These are phyloP conservation scores for Rhodotorula sp. DNA, from an alignment of 1,284 basidiomycete species.

Conservation along the genomic window DNA sequence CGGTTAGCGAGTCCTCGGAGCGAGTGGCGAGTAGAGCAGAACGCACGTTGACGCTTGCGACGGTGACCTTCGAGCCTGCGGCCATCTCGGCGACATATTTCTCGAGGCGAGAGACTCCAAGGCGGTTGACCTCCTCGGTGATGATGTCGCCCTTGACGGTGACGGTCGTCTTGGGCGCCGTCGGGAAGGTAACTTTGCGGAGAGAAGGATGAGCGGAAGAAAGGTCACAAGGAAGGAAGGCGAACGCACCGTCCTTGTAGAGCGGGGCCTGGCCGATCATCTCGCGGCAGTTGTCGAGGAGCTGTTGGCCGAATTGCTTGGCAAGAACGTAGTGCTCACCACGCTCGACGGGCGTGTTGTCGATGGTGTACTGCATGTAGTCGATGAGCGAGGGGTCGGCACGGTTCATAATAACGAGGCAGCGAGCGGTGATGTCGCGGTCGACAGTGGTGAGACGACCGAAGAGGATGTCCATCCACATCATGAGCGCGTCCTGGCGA, in stretches of 20 bases:
- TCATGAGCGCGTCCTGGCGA: slow-evolving; percentile 77
- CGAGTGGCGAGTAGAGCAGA: background rate
- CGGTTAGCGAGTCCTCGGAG: background rate
- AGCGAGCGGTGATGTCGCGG: slow-evolving; percentile 81
- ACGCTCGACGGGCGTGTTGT: slow-evolving; percentile 66
- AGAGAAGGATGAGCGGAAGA: slow-evolving; percentile 14
- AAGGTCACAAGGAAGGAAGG: background rate
- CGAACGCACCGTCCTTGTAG: slow-evolving; percentile 68
- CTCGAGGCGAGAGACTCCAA: slow-evolving; percentile 94
- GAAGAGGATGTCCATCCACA: slow-evolving; percentile 98
- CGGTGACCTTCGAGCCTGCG: slow-evolving; percentile 74
- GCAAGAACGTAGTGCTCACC: slow-evolving; percentile 90
- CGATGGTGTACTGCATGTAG: slow-evolving; percentile 96
- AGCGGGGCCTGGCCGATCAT: slow-evolving; percentile 76
- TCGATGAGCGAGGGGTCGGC: slow-evolving; percentile 77
- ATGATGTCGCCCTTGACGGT: slow-evolving; percentile 90
- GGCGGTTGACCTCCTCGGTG: slow-evolving; percentile 89
- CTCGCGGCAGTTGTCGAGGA: slow-evolving; percentile 90
- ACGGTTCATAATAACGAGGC: slow-evolving; percentile 95
- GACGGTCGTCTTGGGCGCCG: slow-evolving; percentile 91
- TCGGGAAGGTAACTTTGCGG: slow-evolving; percentile 86
- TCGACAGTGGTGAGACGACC: slow-evolving; percentile 90
- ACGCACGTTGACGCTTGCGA: slow-evolving; percentile 63
- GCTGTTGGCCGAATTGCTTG: slow-evolving; percentile 93
- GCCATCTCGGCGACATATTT: slow-evolving; percentile 91